Conservation (phyloP, 2,329 filamentous ascomycete species). For the Karstenula rhodostoma region DNA sequence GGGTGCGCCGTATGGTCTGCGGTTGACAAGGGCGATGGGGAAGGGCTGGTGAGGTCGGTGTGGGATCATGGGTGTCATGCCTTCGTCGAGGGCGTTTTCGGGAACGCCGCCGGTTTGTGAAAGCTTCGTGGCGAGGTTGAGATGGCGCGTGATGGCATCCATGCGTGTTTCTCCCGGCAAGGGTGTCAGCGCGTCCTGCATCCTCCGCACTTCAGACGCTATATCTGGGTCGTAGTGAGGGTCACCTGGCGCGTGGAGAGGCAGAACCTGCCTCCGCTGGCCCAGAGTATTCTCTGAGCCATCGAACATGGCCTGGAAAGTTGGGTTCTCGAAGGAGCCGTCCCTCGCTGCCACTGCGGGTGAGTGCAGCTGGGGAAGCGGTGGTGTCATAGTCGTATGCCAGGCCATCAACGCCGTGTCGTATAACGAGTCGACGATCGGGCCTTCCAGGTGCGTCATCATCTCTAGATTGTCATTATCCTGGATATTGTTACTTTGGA, state of each 20-base stretch:
- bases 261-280: conserved; percentile 41
- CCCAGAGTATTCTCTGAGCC: conserved; percentile 1
- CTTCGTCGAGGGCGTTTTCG: conserved; percentile 59
- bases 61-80: conserved; percentile 73
- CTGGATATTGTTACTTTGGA: conserved; percentile 81
- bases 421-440: conserved; percentile 78
- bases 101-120: conserved; percentile 63
- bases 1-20: conserved; percentile 70
- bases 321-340: conserved; percentile 38
- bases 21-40: conserved; percentile 76
- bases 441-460: conserved; percentile 78
- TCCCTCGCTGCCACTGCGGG: conserved; percentile 55
- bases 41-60: conserved; percentile 63
- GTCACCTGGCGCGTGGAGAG: conserved; percentile 65
- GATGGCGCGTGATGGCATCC: conserved; percentile 68
- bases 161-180: conserved; percentile 61
- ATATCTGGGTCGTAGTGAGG: conserved; percentile 72
- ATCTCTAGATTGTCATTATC: conserved; percentile 85
- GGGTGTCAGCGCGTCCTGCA: conserved; percentile 65
- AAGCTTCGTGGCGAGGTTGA: conserved; percentile 65
- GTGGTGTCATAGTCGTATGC: conserved; percentile 68
- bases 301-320: conserved; percentile 27
- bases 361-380: conserved; percentile 63
- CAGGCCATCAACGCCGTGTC: conserved; percentile 78
- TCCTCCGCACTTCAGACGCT: conserved; percentile 66